Base-by-base conservation (phyloP, 148 eudicot genomes). In the Vaccinium vitisidaea region DNA sequence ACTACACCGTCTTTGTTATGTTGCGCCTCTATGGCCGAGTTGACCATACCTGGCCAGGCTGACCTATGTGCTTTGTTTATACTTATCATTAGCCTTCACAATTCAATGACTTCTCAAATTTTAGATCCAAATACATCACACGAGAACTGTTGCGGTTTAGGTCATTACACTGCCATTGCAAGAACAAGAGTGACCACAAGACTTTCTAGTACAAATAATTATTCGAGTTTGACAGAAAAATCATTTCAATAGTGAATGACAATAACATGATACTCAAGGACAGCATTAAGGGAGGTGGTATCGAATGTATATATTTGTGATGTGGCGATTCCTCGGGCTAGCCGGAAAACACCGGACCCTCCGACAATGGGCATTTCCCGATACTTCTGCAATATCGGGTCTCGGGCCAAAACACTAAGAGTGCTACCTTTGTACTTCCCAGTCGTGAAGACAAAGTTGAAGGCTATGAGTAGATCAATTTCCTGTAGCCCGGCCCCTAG, bases 281-380 rank as follows among this genome's bases (percentile, higher is more conserved):
- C 67, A 58, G 88, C 90, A 84, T 88, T 85, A 10, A 69, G 84
- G 2, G 86, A 14, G 18, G 86, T 80, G 2, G 65, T 5, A 83
- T 88, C 77, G 56, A 86, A 58, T 53, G 58, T 87, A 46, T 83
- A 23, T 1, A 92, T 92, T 19, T 84, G 73, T 0, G 87, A 85
- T 18, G 86, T 54, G 14, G 88, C 94, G 39, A 80, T 55, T 15
- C 92, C 94, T 8, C 88, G 84, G 10, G 89, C 94, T 80, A 89
- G 84, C 19, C 94, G 83, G 74, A 89, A 92, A 61, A 82, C 4
- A 25, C 91, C 90, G 0, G 89, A 85, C 6, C 94, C 94, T 0
- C 92, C 94, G 1, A 92, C 87, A 5, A 92, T 78, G 1, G 91
- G 32, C 76, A 92, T 75, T 83, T 92, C 92, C 16, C 90, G 78